Percentiles rank a stretch among this genome's conserved stretches.
These are phyloP conservation scores for Cyanidioschyzon merolae DNA, from an alignment of 23 red algal genomes.

Conservation along the genomic window DNA sequence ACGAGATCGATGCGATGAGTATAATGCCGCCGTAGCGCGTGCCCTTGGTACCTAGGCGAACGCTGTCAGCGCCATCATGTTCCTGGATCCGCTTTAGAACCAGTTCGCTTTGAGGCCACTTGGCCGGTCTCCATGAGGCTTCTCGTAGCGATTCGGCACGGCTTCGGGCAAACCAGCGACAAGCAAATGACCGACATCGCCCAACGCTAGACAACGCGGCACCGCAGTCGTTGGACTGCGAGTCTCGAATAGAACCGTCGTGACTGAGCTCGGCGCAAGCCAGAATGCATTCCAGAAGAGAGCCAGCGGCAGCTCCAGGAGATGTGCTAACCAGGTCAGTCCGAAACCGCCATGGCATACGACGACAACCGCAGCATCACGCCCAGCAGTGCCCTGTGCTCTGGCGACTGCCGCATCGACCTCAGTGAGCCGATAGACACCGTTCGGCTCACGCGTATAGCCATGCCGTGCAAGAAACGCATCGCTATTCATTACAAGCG, in stretches of 20 bases:
- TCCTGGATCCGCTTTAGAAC: too few species aligned
- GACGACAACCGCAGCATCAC: conserved; percentile 53
- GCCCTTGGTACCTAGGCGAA: too few species aligned
- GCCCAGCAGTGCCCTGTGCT: conserved; percentile 16
- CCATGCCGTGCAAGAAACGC: conserved; percentile 81
- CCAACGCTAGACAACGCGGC: conserved; percentile 32
- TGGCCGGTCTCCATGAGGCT: background rate
- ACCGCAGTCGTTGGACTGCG: conserved; percentile 46
- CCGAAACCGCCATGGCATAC: conserved; percentile 99
- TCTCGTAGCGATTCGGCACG: conserved; percentile 7
- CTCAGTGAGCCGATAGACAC: background rate
- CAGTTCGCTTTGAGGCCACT: conserved; percentile 14
- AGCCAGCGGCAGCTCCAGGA: conserved; percentile 62
- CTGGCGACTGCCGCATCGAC: background rate
- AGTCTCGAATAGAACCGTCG: conserved; percentile 88
- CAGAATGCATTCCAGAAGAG: conserved; percentile 71
- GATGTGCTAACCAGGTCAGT: conserved; percentile 87
- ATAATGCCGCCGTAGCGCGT: too few species aligned
- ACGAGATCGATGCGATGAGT: too few species aligned
- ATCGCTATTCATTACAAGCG: conserved; percentile 35
- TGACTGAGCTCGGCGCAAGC: conserved; percentile 70
- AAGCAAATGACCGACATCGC: conserved; percentile 7
- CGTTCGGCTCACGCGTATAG: conserved; percentile 37
- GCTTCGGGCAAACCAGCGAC: conserved; percentile 5
- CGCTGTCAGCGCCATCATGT: too few species aligned